These are phyloP conservation scores for Parastagonospora nodorum DNA, from an alignment of 2,329 filamentous ascomycete species.

Conservation along the genomic window DNA sequence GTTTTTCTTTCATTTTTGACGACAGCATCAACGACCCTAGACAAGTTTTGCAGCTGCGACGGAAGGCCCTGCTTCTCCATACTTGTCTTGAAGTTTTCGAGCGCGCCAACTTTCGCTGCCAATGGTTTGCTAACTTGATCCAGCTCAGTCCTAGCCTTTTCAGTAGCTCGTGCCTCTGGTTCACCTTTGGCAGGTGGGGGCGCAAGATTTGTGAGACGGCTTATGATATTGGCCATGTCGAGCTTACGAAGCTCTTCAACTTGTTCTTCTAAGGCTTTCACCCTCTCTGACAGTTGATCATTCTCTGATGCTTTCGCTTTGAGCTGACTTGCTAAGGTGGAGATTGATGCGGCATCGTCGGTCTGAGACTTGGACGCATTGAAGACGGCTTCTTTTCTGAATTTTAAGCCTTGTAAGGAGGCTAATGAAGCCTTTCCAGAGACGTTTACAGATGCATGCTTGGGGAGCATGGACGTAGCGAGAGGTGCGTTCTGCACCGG, in stretches of 20 bases:
- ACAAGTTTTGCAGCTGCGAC: background rate
- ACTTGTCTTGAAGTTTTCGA: background rate
- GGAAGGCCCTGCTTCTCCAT: background rate
- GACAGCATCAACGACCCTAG: background rate
- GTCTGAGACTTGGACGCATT: background rate
- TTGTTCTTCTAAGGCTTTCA: background rate
- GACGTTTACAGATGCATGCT: background rate
- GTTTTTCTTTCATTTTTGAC: background rate
- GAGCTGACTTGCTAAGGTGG: background rate
- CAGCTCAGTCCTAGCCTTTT: background rate
- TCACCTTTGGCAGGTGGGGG: no score
- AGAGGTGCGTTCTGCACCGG: conserved; percentile 22
- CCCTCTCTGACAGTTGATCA: background rate
- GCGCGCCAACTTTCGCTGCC: background rate
- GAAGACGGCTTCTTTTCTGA: conserved; percentile 8
- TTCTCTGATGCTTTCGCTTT: conserved; percentile 9
- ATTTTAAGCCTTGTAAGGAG: conserved; percentile 8
- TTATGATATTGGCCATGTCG: background rate
- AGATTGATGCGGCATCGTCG: background rate
- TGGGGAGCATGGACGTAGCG: conserved; percentile 28
- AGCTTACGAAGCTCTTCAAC: background rate
- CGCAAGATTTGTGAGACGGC: no score
- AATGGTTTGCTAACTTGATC: background rate
- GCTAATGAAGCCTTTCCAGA: conserved; percentile 1
- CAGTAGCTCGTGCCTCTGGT: no score